Evolutionary conservation across 768 basidiomycete species (phyloP).

Genomic region (Suillus alpinus): DNA sequence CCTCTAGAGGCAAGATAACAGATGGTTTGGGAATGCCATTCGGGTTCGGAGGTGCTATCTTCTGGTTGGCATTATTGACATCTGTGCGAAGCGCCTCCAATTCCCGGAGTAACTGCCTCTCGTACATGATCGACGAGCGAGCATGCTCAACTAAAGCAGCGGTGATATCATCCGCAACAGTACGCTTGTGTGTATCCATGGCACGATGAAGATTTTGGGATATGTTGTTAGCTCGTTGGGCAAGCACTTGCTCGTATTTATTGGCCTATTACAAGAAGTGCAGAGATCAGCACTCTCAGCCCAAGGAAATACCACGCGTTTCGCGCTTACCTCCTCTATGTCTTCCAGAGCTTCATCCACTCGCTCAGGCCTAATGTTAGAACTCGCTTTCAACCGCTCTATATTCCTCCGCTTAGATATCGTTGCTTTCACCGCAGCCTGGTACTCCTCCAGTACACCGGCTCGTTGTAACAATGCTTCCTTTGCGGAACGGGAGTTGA

Average conservation of each 20-base stretch:
- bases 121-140: slow-evolving; percentile 88
- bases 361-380: slow-evolving; percentile 79
- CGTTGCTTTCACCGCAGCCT: slow-evolving; percentile 86
- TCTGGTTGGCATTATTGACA: slow-evolving; percentile 64
- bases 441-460: slow-evolving; percentile 90
- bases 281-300: slow-evolving; percentile 10
- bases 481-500: slow-evolving; percentile 96
- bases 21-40: slow-evolving; percentile 60
- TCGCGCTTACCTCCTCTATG: slow-evolving; percentile 73
- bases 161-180: slow-evolving; percentile 89
- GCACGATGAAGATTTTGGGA: slow-evolving; percentile 91
- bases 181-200: slow-evolving; percentile 77
- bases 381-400: slow-evolving; percentile 82
- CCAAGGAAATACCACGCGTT: not conserved
- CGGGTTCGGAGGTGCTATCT: slow-evolving; percentile 43
- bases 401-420: slow-evolving; percentile 92
- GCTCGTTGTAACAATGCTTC: slow-evolving; percentile 90
- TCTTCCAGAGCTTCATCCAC: slow-evolving; percentile 93
- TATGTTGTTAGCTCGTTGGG: slow-evolving; percentile 86
- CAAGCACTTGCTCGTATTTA: slow-evolving; percentile 83
- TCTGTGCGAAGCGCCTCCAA: slow-evolving; percentile 82
- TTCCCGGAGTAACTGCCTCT: slow-evolving; percentile 84
- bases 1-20: slow-evolving; percentile 63
- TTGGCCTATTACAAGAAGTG: slow-evolving; percentile 58
- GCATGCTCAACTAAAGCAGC: slow-evolving; percentile 91